Evolutionary conservation across 2,329 filamentous ascomycete species (phyloP).

Genomic region (Claviceps fusiformis): DNA sequence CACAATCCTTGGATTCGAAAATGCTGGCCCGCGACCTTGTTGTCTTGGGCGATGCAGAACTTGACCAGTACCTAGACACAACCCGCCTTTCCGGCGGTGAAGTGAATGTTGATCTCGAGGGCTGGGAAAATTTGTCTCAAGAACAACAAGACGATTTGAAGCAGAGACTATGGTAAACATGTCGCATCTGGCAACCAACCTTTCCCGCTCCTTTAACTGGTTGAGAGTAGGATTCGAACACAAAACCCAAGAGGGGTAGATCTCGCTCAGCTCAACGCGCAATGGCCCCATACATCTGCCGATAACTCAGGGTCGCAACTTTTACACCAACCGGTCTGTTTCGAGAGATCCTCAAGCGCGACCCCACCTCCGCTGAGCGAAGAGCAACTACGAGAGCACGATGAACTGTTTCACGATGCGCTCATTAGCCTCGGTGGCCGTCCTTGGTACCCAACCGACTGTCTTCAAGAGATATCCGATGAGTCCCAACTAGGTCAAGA

Average conservation of each 20-base stretch:
- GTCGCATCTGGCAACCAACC: too few relatives aligned
- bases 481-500: not conserved
- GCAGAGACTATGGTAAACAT: conserved; percentile 6
- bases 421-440: not conserved
- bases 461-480: not conserved
- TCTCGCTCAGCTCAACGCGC: conserved; percentile 9
- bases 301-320: not conserved
- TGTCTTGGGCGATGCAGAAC: conserved; percentile 8
- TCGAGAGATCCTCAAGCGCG: not conserved
- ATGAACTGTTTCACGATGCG: not conserved
- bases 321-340: not conserved
- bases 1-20: not conserved
- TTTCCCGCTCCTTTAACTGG: too few relatives aligned
- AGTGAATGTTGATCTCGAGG: conserved; percentile 6
- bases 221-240: not conserved
- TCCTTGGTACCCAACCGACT: not conserved
- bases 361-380: too few relatives aligned
- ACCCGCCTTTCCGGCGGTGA: conserved; percentile 1
- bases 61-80: conserved; percentile 7
- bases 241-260: conserved; percentile 8
- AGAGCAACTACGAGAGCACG: not conserved
- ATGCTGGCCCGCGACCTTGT: not conserved
- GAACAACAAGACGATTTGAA: conserved; percentile 5
- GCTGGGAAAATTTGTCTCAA: conserved; percentile 8
- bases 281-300: conserved; percentile 3